Percentiles rank a stretch among this genome's conserved stretches.
phyloP scores from a whole-genome alignment of 1,284 basidiomycete species.

The Athelia sp. region DNA sequence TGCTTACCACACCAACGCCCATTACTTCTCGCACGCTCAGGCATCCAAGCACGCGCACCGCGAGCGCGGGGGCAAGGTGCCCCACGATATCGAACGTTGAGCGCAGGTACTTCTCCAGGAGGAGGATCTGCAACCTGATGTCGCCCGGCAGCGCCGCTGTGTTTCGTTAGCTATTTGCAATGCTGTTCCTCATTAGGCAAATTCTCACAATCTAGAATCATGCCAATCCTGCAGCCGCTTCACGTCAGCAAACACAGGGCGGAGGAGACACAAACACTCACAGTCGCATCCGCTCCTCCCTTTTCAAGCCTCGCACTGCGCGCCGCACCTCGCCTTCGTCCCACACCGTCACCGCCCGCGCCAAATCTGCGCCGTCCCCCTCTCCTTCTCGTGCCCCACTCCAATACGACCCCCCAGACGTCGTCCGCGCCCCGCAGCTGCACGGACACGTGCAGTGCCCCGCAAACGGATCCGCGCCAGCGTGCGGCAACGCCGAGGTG shows the following conservation, averaged over 20 bases:
- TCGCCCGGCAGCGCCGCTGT: slow-evolving; percentile 71
- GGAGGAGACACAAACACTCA: slow-evolving; percentile 33
- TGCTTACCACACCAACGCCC: slow-evolving; percentile 51
- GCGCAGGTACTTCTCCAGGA: slow-evolving; percentile 78
- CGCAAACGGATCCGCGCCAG: slow-evolving; percentile 4
- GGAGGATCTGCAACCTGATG: slow-evolving; percentile 69
- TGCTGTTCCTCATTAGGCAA: too few species aligned
- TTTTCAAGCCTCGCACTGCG: slow-evolving; percentile 53
- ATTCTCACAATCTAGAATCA: slow-evolving; percentile 49
- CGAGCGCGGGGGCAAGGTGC: slow-evolving; percentile 62
- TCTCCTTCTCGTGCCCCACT: slow-evolving; percentile 35
- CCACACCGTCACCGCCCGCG: slow-evolving; percentile 42
- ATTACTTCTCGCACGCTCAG: slow-evolving; percentile 67
- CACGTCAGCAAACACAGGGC: slow-evolving; percentile 4
- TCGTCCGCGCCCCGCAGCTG: slow-evolving; percentile 49
- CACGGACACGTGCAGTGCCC: slow-evolving; percentile 40
- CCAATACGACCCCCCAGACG: slow-evolving; percentile 62
- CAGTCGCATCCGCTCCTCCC: slow-evolving; percentile 69
- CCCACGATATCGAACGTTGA: slow-evolving; percentile 81
- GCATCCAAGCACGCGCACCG: slow-evolving; percentile 60
- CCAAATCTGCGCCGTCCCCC: slow-evolving; percentile 33
- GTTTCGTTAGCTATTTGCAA: too few species aligned
- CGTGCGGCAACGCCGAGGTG: not conserved
- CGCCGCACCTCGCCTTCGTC: slow-evolving; percentile 63
- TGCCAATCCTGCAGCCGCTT: slow-evolving; percentile 47